Evolutionary conservation across 2,329 filamentous ascomycete genomes (phyloP), one percentile per base, ranked within the genome.

Genomic region (Lachnellula subtilissima): DNA sequence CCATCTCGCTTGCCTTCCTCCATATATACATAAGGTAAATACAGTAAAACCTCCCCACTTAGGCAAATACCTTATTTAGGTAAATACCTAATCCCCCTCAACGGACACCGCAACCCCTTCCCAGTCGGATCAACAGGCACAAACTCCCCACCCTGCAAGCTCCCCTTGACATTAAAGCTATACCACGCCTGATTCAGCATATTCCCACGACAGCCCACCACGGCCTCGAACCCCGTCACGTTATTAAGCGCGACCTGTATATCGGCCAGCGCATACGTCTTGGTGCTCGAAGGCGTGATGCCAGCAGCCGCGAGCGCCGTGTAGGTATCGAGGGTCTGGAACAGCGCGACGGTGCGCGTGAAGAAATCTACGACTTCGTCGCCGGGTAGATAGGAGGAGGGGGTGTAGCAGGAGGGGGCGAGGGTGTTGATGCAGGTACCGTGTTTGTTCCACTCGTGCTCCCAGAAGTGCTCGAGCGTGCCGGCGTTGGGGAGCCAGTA

Each of bases 401-500:
- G 71, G 19, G 6, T 5, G 72, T 89, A 91, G 75, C 88, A 91
- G 17, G 72, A 70, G 0, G 87, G 81, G 48, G 85, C 76, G 9
- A 91, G 76, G 0, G 88, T 91, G 64, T 77, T 83, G 61, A 90
- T 82, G 72, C 87, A 90, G n/a, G 77, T 80, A 54, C 88, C 88
- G 68, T 91, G 88, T 70, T 89, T 91, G 61, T 76, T 75, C 83
- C 84, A 91, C 71, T 91, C 87, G 69, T 90, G 86, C 67, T 86
- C 75, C 87, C 87, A 91, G 63, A 91, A 82, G 11, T 72, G 73
- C 64, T 86, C 80, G n/a, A 51, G 51, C 2, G 83, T 72, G 54
- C 84, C 85, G 50, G 79, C 68, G 71, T 84, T 81, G 67, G 85
- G 82, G 70, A 87, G 85, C 87, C 86, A 89, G 72, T 85, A 88